phyloP scores from a whole-genome alignment of 1,284 basidiomycete species.

The Polyporus tsugae region DNA sequence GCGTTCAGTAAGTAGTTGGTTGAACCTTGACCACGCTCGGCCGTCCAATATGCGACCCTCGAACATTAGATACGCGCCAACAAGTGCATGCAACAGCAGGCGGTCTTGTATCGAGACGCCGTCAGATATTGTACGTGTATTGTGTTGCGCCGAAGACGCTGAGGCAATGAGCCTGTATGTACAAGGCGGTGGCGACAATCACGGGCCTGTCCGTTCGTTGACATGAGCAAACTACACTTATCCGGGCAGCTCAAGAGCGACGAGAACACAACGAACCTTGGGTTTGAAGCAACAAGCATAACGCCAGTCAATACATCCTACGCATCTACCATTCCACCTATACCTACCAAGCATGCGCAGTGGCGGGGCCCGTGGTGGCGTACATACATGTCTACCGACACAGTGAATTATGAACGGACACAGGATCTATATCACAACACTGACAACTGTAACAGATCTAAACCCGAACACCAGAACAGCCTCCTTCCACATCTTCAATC shows the following conservation, averaged over 20 bases:
- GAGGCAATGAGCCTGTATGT: slow-evolving; percentile 21
- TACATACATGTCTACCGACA: slow-evolving; percentile 15
- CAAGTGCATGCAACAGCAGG: neutral
- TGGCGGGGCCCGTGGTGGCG: neutral
- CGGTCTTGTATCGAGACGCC: neutral
- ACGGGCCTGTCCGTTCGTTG: slow-evolving; percentile 28
- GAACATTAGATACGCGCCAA: neutral
- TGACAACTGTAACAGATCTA: slow-evolving; percentile 9
- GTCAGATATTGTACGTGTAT: neutral
- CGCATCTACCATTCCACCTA: neutral
- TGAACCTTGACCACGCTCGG: neutral
- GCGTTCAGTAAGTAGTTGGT: neutral
- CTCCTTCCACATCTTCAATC: neutral
- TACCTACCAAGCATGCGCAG: slow-evolving; percentile 9
- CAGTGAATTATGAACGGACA: slow-evolving; percentile 16
- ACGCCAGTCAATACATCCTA: slow-evolving; percentile 20
- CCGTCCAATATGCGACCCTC: neutral
- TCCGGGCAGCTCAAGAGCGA: slow-evolving; percentile 20
- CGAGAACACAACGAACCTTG: slow-evolving; percentile 5
- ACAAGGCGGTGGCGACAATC: slow-evolving; percentile 30
- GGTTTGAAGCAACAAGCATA: neutral
- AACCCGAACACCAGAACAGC: slow-evolving; percentile 11
- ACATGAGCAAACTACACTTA: slow-evolving; percentile 17
- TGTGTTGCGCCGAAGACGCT: neutral
- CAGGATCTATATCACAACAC: slow-evolving; percentile 22